These are phyloP conservation scores for Pseudogymnoascus sp. DNA, from an alignment of 2,329 filamentous ascomycete species.

Conservation along the genomic window DNA sequence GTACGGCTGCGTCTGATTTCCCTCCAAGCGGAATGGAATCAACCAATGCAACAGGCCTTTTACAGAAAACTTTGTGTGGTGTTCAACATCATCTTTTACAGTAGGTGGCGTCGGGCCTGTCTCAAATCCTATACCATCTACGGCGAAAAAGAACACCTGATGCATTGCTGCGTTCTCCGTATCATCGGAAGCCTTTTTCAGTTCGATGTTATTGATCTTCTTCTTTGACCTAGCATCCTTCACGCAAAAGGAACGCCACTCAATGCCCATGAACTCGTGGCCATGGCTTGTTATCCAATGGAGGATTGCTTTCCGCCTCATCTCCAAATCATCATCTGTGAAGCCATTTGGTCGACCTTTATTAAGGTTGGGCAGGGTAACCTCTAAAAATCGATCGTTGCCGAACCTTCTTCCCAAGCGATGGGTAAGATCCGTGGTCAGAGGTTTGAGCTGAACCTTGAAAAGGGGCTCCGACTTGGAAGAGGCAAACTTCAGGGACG, in stretches of 20 bases:
- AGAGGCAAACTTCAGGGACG: conserved; percentile 31
- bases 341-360: conserved; percentile 23
- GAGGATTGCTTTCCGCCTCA: conserved; percentile 30
- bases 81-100: not conserved
- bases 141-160: conserved; percentile 47
- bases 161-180: conserved; percentile 30
- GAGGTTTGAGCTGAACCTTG: conserved; percentile 38
- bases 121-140: conserved; percentile 31
- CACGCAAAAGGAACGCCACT: conserved; percentile 24
- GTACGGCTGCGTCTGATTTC: conserved; percentile 38
- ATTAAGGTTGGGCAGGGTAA: conserved; percentile 40
- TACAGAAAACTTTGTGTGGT: conserved; percentile 27
- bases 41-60: conserved; percentile 44
- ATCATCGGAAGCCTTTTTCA: conserved; percentile 28
- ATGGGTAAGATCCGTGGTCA: conserved; percentile 41
- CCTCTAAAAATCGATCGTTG: conserved; percentile 48
- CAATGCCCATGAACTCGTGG: conserved; percentile 23
- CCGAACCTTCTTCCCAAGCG: conserved; percentile 49
- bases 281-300: conserved; percentile 31
- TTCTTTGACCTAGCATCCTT: conserved; percentile 19
- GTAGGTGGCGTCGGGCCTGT: not conserved
- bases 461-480: conserved; percentile 34
- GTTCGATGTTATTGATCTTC: conserved; percentile 31
- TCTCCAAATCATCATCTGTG: conserved; percentile 27
- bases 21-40: conserved; percentile 31